These are phyloP conservation scores for Neonectria hederae DNA, from an alignment of 2,329 filamentous ascomycete genomes.

Conservation along the genomic window DNA sequence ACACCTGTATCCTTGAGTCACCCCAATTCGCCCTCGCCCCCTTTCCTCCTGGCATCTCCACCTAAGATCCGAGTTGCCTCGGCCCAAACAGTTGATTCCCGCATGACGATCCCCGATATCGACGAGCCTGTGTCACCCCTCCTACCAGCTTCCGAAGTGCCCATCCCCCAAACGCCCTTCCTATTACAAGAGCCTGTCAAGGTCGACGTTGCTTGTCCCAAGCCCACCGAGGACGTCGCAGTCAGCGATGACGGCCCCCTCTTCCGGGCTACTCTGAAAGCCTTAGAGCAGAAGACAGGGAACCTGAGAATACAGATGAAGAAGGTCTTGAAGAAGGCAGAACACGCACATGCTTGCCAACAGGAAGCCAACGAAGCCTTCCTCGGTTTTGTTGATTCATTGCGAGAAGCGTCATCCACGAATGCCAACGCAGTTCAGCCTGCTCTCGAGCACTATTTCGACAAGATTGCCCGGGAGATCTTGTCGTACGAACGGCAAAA, in stretches of 20 bases:
- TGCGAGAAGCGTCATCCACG: constrained; percentile 87
- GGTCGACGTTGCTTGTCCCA: constrained; percentile 86
- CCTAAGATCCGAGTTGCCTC: constrained; percentile 86
- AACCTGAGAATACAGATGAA: constrained; percentile 96
- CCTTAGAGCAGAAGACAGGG: constrained; percentile 93
- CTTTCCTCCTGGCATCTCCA: constrained; percentile 77
- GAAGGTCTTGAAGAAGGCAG: constrained; percentile 93
- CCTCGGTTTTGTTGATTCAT: constrained; percentile 81
- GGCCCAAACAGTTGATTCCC: constrained; percentile 84
- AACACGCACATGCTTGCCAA: constrained; percentile 84
- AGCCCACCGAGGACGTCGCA: constrained; percentile 85
- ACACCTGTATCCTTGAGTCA: constrained; percentile 57
- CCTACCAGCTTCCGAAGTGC: constrained; percentile 50
- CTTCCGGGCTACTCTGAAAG: constrained; percentile 96
- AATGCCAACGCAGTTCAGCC: constrained; percentile 98
- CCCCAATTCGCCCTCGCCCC: constrained; percentile 74
- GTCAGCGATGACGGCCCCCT: constrained; percentile 91
- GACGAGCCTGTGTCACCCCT: constrained; percentile 69
- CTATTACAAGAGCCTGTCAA: constrained; percentile 68
- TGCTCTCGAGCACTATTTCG: constrained; percentile 96
- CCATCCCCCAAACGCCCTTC: constrained; percentile 37
- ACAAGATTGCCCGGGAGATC: constrained; percentile 94
- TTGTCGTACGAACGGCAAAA: constrained; percentile 87
- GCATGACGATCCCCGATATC: constrained; percentile 76
- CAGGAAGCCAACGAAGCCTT: constrained; percentile 87